Percentiles rank a stretch among this genome's conserved stretches.
phyloP scores from a whole-genome alignment of 1,139 yeast genomes.

The Yamadazyma dushanensis region DNA sequence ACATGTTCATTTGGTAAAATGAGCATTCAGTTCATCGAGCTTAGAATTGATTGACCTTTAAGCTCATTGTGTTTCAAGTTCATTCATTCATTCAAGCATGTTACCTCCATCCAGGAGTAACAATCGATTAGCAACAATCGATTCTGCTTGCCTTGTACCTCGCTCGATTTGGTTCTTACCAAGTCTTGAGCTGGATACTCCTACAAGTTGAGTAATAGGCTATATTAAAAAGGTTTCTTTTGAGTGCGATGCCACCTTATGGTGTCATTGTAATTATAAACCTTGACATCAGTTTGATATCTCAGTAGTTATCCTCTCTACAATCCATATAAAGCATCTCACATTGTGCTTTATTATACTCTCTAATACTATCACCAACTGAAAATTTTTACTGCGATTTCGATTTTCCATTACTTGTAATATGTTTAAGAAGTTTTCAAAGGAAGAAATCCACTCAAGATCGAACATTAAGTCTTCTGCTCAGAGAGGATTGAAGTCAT shows the following conservation, averaged over 20 bases:
- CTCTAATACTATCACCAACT: not conserved
- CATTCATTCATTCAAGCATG: too few species aligned
- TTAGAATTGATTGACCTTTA: too few species aligned
- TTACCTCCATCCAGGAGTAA: too few species aligned
- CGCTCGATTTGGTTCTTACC: conserved; percentile 49
- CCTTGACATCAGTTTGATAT: conserved; percentile 45
- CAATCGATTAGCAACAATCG: too few species aligned
- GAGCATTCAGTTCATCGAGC: not conserved
- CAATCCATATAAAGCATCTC: not conserved
- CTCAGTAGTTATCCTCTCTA: too few species aligned
- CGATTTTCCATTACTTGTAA: conserved; percentile 5
- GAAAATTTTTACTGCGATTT: conserved; percentile 12
- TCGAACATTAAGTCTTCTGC: conserved; percentile 92
- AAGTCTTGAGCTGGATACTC: conserved; percentile 60
- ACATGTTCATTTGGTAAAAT: too few species aligned
- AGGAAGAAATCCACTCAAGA: conserved; percentile 85
- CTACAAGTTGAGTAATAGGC: conserved; percentile 50
- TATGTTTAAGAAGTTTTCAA: conserved; percentile 72
- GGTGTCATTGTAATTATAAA: conserved; percentile 74
- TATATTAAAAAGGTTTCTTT: conserved; percentile 56
- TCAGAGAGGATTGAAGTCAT: conserved; percentile 78
- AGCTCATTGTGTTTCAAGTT: too few species aligned
- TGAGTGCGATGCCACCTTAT: conserved; percentile 74
- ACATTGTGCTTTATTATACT: too few species aligned
- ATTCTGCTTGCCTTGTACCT: conserved; percentile 66